Evolutionary conservation across 768 basidiomycete genomes (phyloP), one percentile per base, ranked within the genome.

Genomic region (Psilocybe tampanensis): DNA sequence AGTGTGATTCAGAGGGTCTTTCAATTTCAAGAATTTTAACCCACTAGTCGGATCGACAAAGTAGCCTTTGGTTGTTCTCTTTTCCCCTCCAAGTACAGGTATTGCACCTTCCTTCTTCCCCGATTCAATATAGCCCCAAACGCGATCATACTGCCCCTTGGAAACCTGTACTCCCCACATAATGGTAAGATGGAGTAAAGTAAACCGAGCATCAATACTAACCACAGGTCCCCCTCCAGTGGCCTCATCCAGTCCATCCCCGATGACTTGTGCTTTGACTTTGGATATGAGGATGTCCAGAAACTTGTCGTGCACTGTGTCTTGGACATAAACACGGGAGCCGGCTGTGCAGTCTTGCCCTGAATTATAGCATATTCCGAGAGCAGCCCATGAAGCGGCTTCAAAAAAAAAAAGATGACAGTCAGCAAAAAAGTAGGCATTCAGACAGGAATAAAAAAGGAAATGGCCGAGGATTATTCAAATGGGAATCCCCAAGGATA

Each of bases 321-420:
- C 89, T 68, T 98, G 94, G 19, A 94, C 93, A 68, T 92, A 94
- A 34, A 95, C 75, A 13, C 95, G 84, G 32, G 94, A 95, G 39
- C 95, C 94, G 21, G 94, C 94, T 2, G 91, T 93, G 71, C 95
- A 97, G 68, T 94, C 92, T 72, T 96, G 92, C n/a, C 93, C 92
- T 33, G 89, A 86, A 64, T 93, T 93, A 73, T 91, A 94, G 64
- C 88, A 86, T 54, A 95, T 89, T 19, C 94, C 94, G 21, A 95
- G 78, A 8, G 87, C 89, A 19, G 86, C 85, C 94, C 94, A 96
- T 62, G 81, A 86, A 24, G 92, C 90, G 54, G 94, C 93, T 84
- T 70, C 51, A n/a, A 19, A 9, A 55, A 42, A 43, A 21, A 45
- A 24, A 44, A 33, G 11, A 12, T 55, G 36, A n/a, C 36, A 55